Base-by-base conservation (phyloP, 2,329 filamentous ascomycete genomes). In the Alternaria tenuissima region DNA sequence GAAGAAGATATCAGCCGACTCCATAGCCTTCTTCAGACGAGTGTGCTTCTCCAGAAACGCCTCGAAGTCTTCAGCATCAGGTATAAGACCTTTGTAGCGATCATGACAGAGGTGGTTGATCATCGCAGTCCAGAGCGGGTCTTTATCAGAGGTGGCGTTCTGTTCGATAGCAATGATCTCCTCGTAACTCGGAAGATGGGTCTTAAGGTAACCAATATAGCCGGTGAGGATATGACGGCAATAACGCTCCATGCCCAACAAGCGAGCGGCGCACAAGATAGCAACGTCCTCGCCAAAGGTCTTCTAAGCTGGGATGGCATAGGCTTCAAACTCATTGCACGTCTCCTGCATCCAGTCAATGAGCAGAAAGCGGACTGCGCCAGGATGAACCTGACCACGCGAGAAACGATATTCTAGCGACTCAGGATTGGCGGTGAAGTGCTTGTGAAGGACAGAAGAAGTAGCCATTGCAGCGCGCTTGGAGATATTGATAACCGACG, bases 391-490 rank as follows among this genome's bases (percentile, higher is more conserved):
- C 5, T 32, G 11, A 5, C 28, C 47, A 7, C 18, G 24, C 12
- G 51, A 48, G 51, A 62, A 55, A 11, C 16, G 12, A 39, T 58
- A 68, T 6, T 61, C 56, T 4, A 36, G 3, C 3, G 53, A 58
- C 8, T 59, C 32, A 3, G 62, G 64, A n/a, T 64, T 46, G 3
- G 41, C 30, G 8, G 26, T 39, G 44, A 67, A 69, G 44, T 66
- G 28, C 3, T 36, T 47, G 32, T 64, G 46, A 2, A 69, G 57
- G 5, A 57, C 41, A 1, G 42, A 43, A 14, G 64, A 69, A 5
- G 55, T 49, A 16, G 63, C 66, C 64, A 67, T 69, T 7, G 65
- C 65, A 18, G 55, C 54, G 30, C 64, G 64, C 49, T 66, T 66
- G 18, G 39, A 32, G 7, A 67, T 55, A 22, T 39, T 43, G 5